Base-by-base conservation (phyloP, 257 asterid genomes). In the Fraxinus cuspidata region DNA sequence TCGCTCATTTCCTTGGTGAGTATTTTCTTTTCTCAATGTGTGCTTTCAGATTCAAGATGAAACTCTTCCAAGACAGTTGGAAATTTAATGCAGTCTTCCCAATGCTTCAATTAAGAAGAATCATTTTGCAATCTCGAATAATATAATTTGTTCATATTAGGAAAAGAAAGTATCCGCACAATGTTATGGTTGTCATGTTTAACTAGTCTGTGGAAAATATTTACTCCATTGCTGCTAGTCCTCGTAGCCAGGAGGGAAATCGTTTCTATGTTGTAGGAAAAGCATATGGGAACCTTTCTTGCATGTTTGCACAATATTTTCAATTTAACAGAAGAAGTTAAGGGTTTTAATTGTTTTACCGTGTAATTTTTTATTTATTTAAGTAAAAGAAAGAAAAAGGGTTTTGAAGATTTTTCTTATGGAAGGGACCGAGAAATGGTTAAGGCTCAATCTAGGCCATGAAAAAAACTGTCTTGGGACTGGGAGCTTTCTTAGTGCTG, bases 1-100 rank as follows among this genome's bases (percentile, higher is more conserved):
- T 83, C 97, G 56, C 96, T 95, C 68, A 96, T 90, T 83, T 87
- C 97, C 81, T 80, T 95, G 99, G 99, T 95, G 85, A 91, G 94
- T 68, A 42, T 73, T 79, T 74, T 63, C 67, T 60, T 77, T 35
- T 38, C 75, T 60, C 51, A 5, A 42, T 73, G 42, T 75, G 60
- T 72, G 18, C 23, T 19, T 76, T 71, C 79, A 67, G 37, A 31
- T 76, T 74, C 38, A 69, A 65, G 29, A 28, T 65, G 64, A 77
- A 72, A 71, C 71, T 83, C 42, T 71, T 69, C 75, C 31, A 29
- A 70, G 38, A 69, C 63, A 74, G 64, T 73, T 64, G 63, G 35
- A 78, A 67, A 56, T 70, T 75, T 51, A 15, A 15, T 37, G 49
- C 53, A 27, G 74, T 25, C 76, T 60, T 83, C 51, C 58, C 16